A percentile compares a stretch with the other conserved stretches of the same genome.
Evolutionary conservation across 352 stramenopile genomes (phyloP).

Genomic region (Globisporangium alternatum): DNA sequence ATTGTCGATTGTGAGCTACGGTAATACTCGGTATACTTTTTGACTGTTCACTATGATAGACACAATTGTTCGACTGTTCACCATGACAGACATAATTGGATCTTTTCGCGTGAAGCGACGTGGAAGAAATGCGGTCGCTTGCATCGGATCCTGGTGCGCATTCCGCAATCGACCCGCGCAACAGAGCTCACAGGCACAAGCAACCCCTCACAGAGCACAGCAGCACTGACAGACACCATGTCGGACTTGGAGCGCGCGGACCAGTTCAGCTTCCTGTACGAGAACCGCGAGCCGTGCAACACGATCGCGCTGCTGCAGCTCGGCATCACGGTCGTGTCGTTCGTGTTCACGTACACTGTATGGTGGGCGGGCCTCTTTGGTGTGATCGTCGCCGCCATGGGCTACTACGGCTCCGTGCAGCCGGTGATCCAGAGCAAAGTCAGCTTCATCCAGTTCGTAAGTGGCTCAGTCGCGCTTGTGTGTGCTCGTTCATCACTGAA

Average conservation of each 20-base stretch:
- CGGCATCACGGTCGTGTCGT: conserved; percentile 58
- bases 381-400: conserved; percentile 73
- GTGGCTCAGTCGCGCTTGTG: conserved; percentile 10
- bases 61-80: no score
- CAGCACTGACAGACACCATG: conserved; percentile 29
- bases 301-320: conserved; percentile 77
- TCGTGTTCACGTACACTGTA: conserved; percentile 80
- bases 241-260: conserved; percentile 66
- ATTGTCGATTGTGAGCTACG: no score
- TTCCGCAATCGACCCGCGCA: conserved; percentile 1
- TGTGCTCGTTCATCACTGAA: background rate
- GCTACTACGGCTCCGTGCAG: conserved; percentile 80
- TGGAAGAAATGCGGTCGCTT: conserved; percentile 13
- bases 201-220: background rate
- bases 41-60: no score
- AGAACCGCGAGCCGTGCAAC: conserved; percentile 83
- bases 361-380: conserved; percentile 81
- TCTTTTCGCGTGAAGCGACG: conserved; percentile 17
- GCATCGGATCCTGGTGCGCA: background rate
- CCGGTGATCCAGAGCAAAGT: conserved; percentile 87
- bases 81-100: background rate
- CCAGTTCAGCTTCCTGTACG: conserved; percentile 80
- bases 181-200: background rate
- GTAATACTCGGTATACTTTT: no score
- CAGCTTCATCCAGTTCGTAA: conserved; percentile 86